Conservation (phyloP, 2,329 filamentous ascomycete genomes). For the Xylaria sp. region DNA sequence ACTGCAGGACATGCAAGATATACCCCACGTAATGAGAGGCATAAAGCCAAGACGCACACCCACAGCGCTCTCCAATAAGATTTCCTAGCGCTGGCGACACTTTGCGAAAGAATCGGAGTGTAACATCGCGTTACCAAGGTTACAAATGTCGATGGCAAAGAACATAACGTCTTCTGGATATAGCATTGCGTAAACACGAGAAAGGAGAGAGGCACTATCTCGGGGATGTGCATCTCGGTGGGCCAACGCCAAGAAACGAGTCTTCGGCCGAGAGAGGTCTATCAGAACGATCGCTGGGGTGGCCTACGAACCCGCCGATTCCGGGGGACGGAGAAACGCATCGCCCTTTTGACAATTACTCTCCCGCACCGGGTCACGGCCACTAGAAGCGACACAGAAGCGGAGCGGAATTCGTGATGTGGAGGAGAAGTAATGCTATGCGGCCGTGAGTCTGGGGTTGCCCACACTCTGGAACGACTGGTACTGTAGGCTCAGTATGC, state of each 20-base stretch:
- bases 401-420: conserved; percentile 14
- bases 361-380: conserved; percentile 21
- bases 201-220: conserved; percentile 1
- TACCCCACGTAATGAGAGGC: conserved; percentile 14
- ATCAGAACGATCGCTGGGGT: background rate
- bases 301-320: background rate
- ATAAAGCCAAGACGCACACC: conserved; percentile 31
- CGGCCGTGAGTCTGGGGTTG: conserved; percentile 31
- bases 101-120: conserved; percentile 26
- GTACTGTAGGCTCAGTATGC: conserved; percentile 27
- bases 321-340: background rate
- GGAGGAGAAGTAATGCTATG: conserved; percentile 15
- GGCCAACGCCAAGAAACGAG: conserved; percentile 18
- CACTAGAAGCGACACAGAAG: conserved; percentile 4
- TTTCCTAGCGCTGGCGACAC: conserved; percentile 32
- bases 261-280: conserved; percentile 5
- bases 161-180: conserved; percentile 32
- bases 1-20: conserved; percentile 15
- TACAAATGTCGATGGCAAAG: conserved; percentile 26
- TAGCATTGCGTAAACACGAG: conserved; percentile 27
- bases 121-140: conserved; percentile 39
- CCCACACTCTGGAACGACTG: conserved; percentile 29
- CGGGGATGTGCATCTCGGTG: background rate
- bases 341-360: background rate
- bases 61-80: conserved; percentile 26